Percentiles rank a stretch among this genome's conserved stretches.
Evolutionary conservation across 176 grass and related monocot species (phyloP).

Genomic region (Cocos nucifera): DNA sequence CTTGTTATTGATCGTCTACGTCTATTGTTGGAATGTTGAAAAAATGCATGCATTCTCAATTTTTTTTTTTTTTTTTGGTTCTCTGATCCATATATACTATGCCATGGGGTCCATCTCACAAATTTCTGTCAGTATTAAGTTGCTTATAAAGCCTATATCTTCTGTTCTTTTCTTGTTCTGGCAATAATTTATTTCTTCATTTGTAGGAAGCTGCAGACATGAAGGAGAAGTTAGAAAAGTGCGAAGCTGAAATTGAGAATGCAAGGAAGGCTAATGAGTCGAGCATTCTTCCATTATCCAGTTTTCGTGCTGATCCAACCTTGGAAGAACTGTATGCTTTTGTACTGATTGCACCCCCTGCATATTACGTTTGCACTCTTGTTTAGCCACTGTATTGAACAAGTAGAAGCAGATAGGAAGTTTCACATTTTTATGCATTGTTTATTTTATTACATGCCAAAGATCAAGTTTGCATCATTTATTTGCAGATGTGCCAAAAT

Average conservation of each 20-base stretch:
- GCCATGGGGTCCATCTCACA: background rate
- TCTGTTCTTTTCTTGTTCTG: constrained; percentile 2
- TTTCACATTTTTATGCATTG: too few species aligned
- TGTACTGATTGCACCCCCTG: background rate
- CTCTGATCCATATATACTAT: too few species aligned
- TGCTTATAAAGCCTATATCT: background rate
- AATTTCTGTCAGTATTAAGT: constrained; percentile 8
- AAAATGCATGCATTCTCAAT: too few species aligned
- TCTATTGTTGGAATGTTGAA: too few species aligned
- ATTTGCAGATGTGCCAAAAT: too few species aligned
- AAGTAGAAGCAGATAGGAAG: too few species aligned
- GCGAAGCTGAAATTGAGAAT: constrained; percentile 77
- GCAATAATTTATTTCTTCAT: constrained; percentile 2
- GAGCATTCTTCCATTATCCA: constrained; percentile 50
- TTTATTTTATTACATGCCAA: too few species aligned
- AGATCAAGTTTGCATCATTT: too few species aligned
- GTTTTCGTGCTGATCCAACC: constrained; percentile 22
- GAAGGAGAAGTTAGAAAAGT: constrained; percentile 76
- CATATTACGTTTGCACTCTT: too few species aligned
- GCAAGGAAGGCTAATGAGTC: constrained; percentile 71
- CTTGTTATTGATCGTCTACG: too few species aligned
- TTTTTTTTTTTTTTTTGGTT: too few species aligned
- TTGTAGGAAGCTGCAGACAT: constrained; percentile 54
- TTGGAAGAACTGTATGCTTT: constrained; percentile 44
- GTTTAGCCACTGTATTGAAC: too few species aligned